Evolutionary conservation across 176 grass and related monocot genomes (phyloP).

Genomic region (Olyra latifolia): DNA sequence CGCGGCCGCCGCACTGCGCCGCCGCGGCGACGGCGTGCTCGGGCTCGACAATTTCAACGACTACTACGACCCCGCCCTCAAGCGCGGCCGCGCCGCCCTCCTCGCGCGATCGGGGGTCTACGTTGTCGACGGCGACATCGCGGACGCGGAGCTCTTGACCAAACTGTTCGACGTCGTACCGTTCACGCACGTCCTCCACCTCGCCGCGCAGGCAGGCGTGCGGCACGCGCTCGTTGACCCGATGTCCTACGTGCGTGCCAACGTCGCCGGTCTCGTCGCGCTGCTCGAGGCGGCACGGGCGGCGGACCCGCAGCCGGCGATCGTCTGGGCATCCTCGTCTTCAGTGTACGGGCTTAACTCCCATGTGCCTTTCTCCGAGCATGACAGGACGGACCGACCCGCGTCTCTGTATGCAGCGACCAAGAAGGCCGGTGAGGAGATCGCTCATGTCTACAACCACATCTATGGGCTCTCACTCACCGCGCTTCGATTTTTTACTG

Average conservation of each 20-base stretch:
- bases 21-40: slow-evolving; percentile 74
- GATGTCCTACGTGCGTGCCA: slow-evolving; percentile 72
- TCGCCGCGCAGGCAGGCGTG: slow-evolving; percentile 92
- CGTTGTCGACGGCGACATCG: slow-evolving; percentile 84
- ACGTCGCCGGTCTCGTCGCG: slow-evolving; percentile 67
- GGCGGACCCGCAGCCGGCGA: slow-evolving; percentile 69
- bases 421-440: slow-evolving; percentile 90
- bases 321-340: slow-evolving; percentile 86
- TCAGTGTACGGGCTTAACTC: slow-evolving; percentile 84
- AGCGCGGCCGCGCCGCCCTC: slow-evolving; percentile 64
- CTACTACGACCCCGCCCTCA: slow-evolving; percentile 84
- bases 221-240: slow-evolving; percentile 77
- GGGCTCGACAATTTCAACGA: slow-evolving; percentile 87
- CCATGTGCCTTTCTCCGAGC: slow-evolving; percentile 77
- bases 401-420: slow-evolving; percentile 88
- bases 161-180: slow-evolving; percentile 85
- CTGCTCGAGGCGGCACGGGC: slow-evolving; percentile 68
- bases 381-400: slow-evolving; percentile 77
- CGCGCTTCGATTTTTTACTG: slow-evolving; percentile 74
- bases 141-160: slow-evolving; percentile 63
- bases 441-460: slow-evolving; percentile 90
- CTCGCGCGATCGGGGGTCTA: slow-evolving; percentile 68
- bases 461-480: slow-evolving; percentile 88
- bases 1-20: slow-evolving; percentile 65
- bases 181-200: slow-evolving; percentile 90